Percentiles rank a stretch among this genome's conserved stretches.
Evolutionary conservation across 75 land plant genomes (phyloP).

Genomic region (Cupressus sempervirens): DNA sequence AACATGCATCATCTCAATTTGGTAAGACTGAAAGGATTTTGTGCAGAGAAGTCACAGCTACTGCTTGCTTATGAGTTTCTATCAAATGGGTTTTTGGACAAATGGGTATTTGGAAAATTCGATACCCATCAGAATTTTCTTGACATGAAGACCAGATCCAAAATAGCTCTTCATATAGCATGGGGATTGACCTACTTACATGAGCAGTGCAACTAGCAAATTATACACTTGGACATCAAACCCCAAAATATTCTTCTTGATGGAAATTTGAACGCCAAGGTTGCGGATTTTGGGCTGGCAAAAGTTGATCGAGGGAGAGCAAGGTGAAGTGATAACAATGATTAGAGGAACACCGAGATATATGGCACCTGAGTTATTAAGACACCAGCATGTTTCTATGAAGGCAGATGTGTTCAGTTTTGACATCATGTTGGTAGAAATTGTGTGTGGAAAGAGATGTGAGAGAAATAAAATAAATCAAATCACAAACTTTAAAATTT

Average conservation of each 20-base stretch:
- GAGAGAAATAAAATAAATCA: too few relatives aligned
- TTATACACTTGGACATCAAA: constrained; percentile 29
- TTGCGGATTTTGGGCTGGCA: constrained; percentile 27
- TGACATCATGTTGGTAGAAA: constrained; percentile 20
- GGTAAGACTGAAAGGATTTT: constrained; percentile 11
- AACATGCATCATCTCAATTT: constrained; percentile 18
- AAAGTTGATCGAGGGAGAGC: constrained; percentile 13
- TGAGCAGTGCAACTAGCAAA: constrained; percentile 15
- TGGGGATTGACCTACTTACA: constrained; percentile 27
- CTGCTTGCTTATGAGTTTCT: neutral
- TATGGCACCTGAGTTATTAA: neutral
- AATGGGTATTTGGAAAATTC: neutral
- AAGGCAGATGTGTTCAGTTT: constrained; percentile 27
- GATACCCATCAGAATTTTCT: neutral
- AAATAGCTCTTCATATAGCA: constrained; percentile 1
- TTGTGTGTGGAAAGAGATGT: constrained; percentile 16
- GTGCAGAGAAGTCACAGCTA: neutral
- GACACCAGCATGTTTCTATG: neutral
- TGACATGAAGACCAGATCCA: neutral
- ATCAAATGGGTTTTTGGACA: neutral
- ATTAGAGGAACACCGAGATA: neutral
- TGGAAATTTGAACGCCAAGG: constrained; percentile 11
- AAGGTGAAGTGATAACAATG: neutral
- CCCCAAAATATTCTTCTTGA: constrained; percentile 22
- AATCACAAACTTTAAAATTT: too few relatives aligned